These are phyloP conservation scores for Trametes pubescens DNA, from an alignment of 1,284 basidiomycete species.

Conservation along the genomic window DNA sequence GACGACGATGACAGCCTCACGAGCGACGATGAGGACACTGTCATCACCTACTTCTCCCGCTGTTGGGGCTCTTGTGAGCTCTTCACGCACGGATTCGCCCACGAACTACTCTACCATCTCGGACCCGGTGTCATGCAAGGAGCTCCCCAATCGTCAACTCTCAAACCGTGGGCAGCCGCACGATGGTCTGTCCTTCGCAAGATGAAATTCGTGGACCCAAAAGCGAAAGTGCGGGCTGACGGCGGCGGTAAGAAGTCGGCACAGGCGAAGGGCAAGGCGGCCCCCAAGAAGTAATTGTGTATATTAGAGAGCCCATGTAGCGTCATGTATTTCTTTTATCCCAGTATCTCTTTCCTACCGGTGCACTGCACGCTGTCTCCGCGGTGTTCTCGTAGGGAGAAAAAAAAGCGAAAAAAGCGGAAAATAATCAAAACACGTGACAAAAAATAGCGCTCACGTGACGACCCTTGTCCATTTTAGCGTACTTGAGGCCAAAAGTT, in stretches of 20 bases:
- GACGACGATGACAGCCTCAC: neutral
- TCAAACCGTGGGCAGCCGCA: neutral
- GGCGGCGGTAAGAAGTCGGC: too few relatives aligned
- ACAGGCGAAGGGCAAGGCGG: too few relatives aligned
- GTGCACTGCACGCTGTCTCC: neutral
- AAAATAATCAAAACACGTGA: neutral
- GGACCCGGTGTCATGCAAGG: neutral
- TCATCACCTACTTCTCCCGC: neutral
- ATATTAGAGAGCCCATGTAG: too few relatives aligned
- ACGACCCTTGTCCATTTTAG: neutral
- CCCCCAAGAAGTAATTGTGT: neutral
- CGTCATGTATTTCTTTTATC: neutral
- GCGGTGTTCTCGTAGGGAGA: neutral
- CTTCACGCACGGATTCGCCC: neutral
- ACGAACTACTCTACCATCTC: neutral
- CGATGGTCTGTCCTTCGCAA: neutral
- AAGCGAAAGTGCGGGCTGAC: neutral
- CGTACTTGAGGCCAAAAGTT: slow-evolving; percentile 1
- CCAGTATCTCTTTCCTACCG: too few relatives aligned
- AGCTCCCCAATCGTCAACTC: neutral
- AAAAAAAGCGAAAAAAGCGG: neutral
- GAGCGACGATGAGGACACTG: neutral
- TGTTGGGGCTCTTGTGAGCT: neutral
- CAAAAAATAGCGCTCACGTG: neutral
- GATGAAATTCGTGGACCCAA: neutral